phyloP scores from a whole-genome alignment of 345 rosid genomes.

The Syzygium oleosum region DNA sequence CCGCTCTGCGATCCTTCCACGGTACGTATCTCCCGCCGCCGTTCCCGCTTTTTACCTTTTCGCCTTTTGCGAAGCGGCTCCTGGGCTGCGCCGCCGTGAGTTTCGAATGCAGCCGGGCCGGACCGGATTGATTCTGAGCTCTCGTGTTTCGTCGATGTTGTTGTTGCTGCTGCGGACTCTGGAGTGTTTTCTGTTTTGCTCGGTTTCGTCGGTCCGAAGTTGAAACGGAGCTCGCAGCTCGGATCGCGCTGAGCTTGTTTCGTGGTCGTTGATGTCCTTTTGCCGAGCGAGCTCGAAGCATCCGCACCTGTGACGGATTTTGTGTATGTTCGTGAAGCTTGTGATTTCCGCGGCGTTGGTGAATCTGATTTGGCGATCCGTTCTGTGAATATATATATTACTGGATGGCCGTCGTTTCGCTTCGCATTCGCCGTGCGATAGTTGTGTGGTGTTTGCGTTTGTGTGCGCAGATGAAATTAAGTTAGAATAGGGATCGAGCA shows the following conservation, averaged over 20 bases:
- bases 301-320: background rate
- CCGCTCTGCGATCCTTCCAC: conserved; percentile 55
- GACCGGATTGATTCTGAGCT: background rate
- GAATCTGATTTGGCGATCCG: background rate
- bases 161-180: background rate
- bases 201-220: background rate
- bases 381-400: background rate
- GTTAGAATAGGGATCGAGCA: background rate
- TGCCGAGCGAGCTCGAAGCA: background rate
- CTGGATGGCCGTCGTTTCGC: background rate
- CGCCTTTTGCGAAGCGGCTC: background rate
- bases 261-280: background rate
- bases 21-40: conserved; percentile 23
- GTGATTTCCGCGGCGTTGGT: background rate
- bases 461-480: background rate
- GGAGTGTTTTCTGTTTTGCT: background rate
- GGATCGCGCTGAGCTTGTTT: background rate
- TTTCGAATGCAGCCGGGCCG: background rate
- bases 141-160: background rate
- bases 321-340: too few relatives aligned
- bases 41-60: background rate
- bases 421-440: background rate
- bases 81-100: background rate
- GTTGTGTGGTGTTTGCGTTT: background rate
- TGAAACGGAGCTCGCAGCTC: background rate